Conservation (phyloP, 192 early-diverging fungal genomes). For the Linnemannia zychae region DNA sequence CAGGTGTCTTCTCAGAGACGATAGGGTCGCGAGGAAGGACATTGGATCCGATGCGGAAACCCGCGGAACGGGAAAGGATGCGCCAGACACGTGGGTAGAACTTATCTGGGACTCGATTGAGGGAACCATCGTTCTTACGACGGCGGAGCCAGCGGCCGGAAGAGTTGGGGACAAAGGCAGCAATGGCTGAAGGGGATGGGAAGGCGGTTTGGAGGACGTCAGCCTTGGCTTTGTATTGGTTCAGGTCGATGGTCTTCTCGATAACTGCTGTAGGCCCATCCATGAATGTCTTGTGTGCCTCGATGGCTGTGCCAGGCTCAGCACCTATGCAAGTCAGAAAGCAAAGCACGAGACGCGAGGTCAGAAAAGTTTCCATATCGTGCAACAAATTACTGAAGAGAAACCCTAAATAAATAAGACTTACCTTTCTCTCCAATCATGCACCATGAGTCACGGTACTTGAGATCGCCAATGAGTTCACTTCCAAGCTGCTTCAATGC, state of each 20-base stretch:
- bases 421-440: slow-evolving; percentile 82
- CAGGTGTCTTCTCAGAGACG: slow-evolving; percentile 83
- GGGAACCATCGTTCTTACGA: slow-evolving; percentile 85
- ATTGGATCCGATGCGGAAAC: slow-evolving; percentile 70
- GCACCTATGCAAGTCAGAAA: slow-evolving; percentile 11
- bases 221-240: slow-evolving; percentile 57
- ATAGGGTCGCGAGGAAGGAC: slow-evolving; percentile 82
- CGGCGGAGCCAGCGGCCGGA: slow-evolving; percentile 80
- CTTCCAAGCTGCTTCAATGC: slow-evolving; percentile 73
- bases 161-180: slow-evolving; percentile 58
- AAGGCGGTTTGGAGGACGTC: slow-evolving; percentile 10
- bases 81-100: slow-evolving; percentile 87
- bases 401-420: background rate
- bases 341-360: background rate
- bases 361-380: background rate
- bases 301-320: slow-evolving; percentile 63
- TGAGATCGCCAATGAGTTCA: slow-evolving; percentile 59
- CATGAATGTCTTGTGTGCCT: slow-evolving; percentile 65
- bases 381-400: background rate
- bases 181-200: slow-evolving; percentile 53
- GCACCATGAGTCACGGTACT: slow-evolving; percentile 84
- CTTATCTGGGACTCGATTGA: slow-evolving; percentile 83
- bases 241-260: slow-evolving; percentile 65
- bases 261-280: slow-evolving; percentile 74
- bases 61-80: slow-evolving; percentile 71